These are phyloP conservation scores for Microcos paniculata DNA, from an alignment of 345 rosid genomes.

Conservation along the genomic window DNA sequence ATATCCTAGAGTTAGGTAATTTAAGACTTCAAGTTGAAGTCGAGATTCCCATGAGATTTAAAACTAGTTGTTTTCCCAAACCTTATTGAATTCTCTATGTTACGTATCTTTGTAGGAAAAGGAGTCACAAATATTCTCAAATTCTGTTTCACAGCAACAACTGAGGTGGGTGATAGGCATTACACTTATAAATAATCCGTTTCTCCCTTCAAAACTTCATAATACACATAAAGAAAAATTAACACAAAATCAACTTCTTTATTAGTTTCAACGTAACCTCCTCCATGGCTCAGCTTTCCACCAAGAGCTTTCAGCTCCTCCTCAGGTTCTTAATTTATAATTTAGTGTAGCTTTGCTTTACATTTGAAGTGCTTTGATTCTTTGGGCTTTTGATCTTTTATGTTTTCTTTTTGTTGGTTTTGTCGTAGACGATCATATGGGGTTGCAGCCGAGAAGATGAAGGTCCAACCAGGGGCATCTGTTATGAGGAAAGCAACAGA, in stretches of 20 bases:
- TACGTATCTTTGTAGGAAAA: neutral
- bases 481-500: constrained; percentile 16
- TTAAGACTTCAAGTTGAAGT: no score
- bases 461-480: neutral
- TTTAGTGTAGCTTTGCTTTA: neutral
- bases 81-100: neutral
- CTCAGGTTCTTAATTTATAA: constrained; percentile 9
- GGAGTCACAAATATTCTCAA: neutral
- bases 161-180: neutral
- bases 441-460: constrained; percentile 18
- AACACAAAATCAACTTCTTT: no score
- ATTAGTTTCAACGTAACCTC: neutral
- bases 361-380: neutral
- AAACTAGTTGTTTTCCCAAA: neutral
- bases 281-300: constrained; percentile 17
- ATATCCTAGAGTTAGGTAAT: no score
- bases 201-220: neutral
- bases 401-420: neutral
- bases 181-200: neutral
- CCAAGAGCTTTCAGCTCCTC: constrained; percentile 22
- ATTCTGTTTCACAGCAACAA: neutral
- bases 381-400: neutral
- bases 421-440: constrained; percentile 24
- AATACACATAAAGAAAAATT: neutral
- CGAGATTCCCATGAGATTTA: neutral